Evolutionary conservation across 202 grass and related monocot species (phyloP), one percentile per base, ranked within the genome.

Genomic region (Carex sylvatica): DNA sequence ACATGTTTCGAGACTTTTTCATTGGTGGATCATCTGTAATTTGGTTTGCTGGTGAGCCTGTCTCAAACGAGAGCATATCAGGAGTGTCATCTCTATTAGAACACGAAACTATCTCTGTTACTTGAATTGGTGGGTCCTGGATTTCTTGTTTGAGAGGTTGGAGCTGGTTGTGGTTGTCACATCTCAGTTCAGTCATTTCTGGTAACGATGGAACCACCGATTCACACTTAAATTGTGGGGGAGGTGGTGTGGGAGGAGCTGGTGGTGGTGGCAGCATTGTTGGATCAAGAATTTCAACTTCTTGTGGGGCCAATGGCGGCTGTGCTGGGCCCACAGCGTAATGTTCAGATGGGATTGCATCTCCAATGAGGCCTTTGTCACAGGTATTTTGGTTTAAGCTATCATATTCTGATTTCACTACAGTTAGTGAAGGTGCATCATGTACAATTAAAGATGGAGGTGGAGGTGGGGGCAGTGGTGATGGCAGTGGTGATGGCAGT

Each of bases 1-100:
- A 8, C 64, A 66, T 66, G 61, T 52, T 13, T 31, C 42, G 59
- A 33, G 15, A 69, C 63, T 66, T 81, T 26, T 81, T 82, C 11
- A 36, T 60, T 63, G 83, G 33, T 7, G 71, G 83, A 40, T 84
- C 83, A 26, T 65, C 33, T 33, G 36, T 31, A 26, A 14, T 82
- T 82, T 82, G 42, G 19, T 52, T 82, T 30, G 3, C 44, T 36
- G 6, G 62, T 31, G 42, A 30, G 42, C 16, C 44, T 15, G 23
- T 82, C 24, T 82, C 60, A 28, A 31, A 53, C 2, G 35, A 66
- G 61, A 46, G 56, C 22, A 31, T 13, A 68, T 82, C 35, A 76
- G 52, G 8, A 8, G 28, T 10, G 55, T 16, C 72, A 56, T 56
- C 24, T 33, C 49, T 31, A 76, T 28, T 51, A 4, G 72, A 55